Evolutionary conservation across 768 basidiomycete genomes (phyloP), one percentile per base, ranked within the genome.

Genomic region (Russula brevipes): DNA sequence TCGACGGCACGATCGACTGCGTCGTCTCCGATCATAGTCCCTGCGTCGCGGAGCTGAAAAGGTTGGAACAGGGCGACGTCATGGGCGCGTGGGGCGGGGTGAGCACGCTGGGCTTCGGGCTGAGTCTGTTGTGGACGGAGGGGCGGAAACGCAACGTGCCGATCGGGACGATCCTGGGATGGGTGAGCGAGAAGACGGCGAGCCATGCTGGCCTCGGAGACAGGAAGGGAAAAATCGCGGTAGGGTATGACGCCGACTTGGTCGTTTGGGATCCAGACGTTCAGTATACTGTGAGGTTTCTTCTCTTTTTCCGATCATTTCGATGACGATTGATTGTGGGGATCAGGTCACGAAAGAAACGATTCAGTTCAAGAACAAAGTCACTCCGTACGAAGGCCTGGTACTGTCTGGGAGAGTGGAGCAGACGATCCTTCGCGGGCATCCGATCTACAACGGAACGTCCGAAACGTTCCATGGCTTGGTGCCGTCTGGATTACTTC

Each of bases 1-100:
- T 81, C 57, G 88, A 88, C 51, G 94, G 91, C 2, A 78, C 85
- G 46, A 94, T 99, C 68, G 92, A 97, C 75, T 94, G 82, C 70
- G 86, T 98, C 57, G 94, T 98, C 7, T 96, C 94, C 57, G 96
- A 99, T 76, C 96, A 99, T 72, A 94, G 91, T 66, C 95, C 95
- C 16, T 98, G 95, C 73, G 80, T 89, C 12, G 76, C 83, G 30
- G 85, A 86, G 68, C 77, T 99, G 63, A 99, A 98, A 78, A 82
- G 81, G 64, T 73, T 86, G 41, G 86, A 87, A 35, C 80, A 82
- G 47, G 91, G 94, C 1, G 82, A 94, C 70, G 80, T 98, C 64
- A 90, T 97, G 87, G 73, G 77, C 24, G 91, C 95, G 0, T 98
- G 96, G 96, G 96, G 96, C 46, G 96, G 96, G 0, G 91, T 99